phyloP scores from a whole-genome alignment of 306 rosid species.

The Cucurbita ficifolia region DNA sequence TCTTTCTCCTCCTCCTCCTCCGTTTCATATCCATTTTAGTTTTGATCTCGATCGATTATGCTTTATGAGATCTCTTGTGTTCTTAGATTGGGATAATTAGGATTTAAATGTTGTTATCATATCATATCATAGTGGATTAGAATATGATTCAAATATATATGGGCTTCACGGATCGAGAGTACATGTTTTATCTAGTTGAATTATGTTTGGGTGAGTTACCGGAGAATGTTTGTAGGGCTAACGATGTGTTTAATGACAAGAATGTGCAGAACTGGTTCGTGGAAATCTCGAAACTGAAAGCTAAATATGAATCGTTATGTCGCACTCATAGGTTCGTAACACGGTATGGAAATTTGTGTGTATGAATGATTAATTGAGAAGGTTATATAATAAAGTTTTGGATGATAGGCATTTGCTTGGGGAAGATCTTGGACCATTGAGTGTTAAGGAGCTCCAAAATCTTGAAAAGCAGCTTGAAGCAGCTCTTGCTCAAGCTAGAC shows the following conservation, averaged over 20 bases:
- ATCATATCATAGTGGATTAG: neutral
- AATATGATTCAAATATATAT: neutral
- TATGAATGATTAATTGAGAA: neutral
- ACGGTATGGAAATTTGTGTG: too few relatives aligned
- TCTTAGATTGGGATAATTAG: neutral
- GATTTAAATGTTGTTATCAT: neutral
- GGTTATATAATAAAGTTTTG: neutral
- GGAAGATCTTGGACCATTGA: conserved; percentile 89
- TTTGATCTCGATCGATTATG: too few relatives aligned
- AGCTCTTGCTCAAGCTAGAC: conserved; percentile 65
- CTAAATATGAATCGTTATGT: conserved; percentile 67
- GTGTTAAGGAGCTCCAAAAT: conserved; percentile 63
- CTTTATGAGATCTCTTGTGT: too few relatives aligned
- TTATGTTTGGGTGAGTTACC: neutral
- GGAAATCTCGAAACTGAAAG: conserved; percentile 57
- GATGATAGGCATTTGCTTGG: conserved; percentile 67
- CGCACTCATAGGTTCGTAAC: conserved; percentile 55
- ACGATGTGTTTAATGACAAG: neutral
- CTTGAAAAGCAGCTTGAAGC: conserved; percentile 94
- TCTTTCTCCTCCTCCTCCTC: neutral
- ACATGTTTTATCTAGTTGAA: too few relatives aligned
- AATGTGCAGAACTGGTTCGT: conserved; percentile 61
- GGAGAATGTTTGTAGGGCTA: neutral
- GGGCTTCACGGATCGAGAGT: too few relatives aligned
- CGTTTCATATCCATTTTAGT: neutral